Conservation (phyloP, 192 early-diverging fungal species). For the Tieghemiomyces parasiticus region DNA sequence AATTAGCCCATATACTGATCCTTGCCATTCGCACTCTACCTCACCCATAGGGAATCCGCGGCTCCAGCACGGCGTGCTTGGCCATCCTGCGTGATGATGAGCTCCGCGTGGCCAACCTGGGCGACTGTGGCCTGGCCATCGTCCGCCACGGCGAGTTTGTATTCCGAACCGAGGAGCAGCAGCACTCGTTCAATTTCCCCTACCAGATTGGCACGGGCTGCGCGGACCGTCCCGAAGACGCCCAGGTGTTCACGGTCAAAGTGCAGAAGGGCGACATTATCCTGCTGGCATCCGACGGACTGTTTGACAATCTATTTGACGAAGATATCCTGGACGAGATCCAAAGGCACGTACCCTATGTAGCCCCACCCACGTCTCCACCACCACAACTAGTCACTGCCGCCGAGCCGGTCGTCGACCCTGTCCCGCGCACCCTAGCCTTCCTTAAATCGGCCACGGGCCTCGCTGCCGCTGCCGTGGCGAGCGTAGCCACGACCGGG, state of each 20-base stretch:
- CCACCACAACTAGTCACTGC: too few relatives aligned
- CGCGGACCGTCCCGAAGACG: constrained; percentile 66
- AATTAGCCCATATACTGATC: too few relatives aligned
- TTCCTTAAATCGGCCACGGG: constrained; percentile 2
- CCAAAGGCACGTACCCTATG: constrained; percentile 21
- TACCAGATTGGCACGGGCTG: constrained; percentile 85
- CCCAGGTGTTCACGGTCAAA: constrained; percentile 69
- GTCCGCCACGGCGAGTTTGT: constrained; percentile 77
- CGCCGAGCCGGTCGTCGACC: constrained; percentile 14
- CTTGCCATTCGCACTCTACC: too few relatives aligned
- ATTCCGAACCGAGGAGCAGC: constrained; percentile 93
- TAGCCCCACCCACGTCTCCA: neutral
- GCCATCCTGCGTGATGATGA: constrained; percentile 81
- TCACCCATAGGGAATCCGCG: constrained; percentile 53
- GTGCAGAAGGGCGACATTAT: constrained; percentile 87
- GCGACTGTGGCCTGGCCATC: constrained; percentile 84
- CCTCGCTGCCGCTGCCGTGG: constrained; percentile 15
- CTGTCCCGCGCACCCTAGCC: neutral
- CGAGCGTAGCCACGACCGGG: too few relatives aligned
- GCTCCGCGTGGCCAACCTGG: constrained; percentile 84
- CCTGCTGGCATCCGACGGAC: constrained; percentile 80
- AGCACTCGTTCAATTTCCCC: constrained; percentile 98
- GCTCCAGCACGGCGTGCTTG: constrained; percentile 83
- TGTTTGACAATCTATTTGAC: constrained; percentile 98
- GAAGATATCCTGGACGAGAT: constrained; percentile 94